Evolutionary conservation across 441 rosid genomes (phyloP).

Genomic region (Populus trichocarpa): DNA sequence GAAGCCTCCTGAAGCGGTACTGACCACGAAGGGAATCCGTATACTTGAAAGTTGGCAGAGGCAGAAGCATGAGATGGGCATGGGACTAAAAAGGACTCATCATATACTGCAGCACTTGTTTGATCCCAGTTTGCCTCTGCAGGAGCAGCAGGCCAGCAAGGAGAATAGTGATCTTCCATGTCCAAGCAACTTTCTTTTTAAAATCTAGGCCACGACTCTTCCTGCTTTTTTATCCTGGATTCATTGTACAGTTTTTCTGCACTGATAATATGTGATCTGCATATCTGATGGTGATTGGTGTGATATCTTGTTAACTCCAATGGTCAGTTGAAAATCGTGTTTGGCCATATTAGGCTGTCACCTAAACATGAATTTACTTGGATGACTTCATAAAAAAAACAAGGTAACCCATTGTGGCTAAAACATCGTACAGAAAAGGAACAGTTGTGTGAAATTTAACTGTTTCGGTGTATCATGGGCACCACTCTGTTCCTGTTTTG

Average conservation of each 20-base stretch:
- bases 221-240: slow-evolving; percentile 19
- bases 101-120: slow-evolving; percentile 15
- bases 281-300: slow-evolving; percentile 42
- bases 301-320: slow-evolving; percentile 33
- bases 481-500: neutral
- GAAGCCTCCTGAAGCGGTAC: slow-evolving; percentile 25
- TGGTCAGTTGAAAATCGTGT: slow-evolving; percentile 34
- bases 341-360: slow-evolving; percentile 42
- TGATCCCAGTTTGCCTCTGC: slow-evolving; percentile 31
- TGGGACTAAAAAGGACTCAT: slow-evolving; percentile 31
- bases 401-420: neutral
- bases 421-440: neutral
- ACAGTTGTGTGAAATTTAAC: neutral
- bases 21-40: slow-evolving; percentile 18
- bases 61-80: slow-evolving; percentile 30
- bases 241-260: slow-evolving; percentile 19
- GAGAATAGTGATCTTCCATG: slow-evolving; percentile 33
- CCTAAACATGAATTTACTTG: slow-evolving; percentile 18
- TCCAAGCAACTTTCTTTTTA: slow-evolving; percentile 1
- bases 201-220: neutral
- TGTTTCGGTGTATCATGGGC: neutral
- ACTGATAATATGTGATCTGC: slow-evolving; percentile 40
- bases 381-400: neutral
- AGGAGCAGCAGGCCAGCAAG: slow-evolving; percentile 24
- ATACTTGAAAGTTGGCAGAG: slow-evolving; percentile 22